phyloP scores from a whole-genome alignment of 768 basidiomycete genomes.

The Dentipellis sp. region DNA sequence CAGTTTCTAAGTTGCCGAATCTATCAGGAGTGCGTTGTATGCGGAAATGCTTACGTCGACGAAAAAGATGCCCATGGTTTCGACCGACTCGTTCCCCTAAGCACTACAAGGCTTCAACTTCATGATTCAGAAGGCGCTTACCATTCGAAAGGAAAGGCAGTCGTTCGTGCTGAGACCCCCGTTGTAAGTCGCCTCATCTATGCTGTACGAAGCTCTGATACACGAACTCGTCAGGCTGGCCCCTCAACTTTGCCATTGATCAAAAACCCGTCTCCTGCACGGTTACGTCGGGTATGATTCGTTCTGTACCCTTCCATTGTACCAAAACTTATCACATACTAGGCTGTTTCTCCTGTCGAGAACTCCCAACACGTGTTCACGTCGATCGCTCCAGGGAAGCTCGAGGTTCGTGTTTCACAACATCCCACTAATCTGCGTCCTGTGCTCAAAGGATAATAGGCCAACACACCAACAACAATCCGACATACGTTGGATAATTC shows the following conservation, averaged over 20 bases:
- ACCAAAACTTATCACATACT: no score
- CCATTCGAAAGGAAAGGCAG: background rate
- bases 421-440: no score
- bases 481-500: background rate
- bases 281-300: background rate
- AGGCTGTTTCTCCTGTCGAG: no score
- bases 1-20: background rate
- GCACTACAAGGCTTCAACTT: background rate
- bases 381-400: no score
- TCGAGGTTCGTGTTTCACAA: no score
- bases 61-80: constrained; percentile 5
- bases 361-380: no score
- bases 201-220: background rate
- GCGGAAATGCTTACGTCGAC: constrained; percentile 11
- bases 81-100: constrained; percentile 1
- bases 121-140: background rate
- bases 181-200: background rate
- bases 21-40: constrained; percentile 15
- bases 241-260: background rate
- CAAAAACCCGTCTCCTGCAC: background rate
- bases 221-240: background rate
- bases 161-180: background rate
- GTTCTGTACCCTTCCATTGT: no score
- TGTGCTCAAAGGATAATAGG: no score
- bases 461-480: no score